Evolutionary conservation across 768 basidiomycete genomes (phyloP).

Genomic region (Trametes elegans): DNA sequence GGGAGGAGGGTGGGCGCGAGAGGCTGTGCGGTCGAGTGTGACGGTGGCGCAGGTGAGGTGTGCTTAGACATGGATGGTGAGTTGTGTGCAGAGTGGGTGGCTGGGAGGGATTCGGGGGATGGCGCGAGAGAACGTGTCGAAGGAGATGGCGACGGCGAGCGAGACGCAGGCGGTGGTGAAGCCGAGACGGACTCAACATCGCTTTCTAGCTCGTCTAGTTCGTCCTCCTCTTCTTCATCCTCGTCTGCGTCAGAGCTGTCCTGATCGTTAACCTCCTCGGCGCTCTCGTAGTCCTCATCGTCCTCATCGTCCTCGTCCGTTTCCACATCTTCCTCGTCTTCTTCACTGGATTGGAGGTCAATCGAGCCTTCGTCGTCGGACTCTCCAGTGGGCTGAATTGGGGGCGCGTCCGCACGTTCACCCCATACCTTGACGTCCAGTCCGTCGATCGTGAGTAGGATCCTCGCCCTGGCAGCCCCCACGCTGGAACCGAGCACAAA

Average conservation of each 20-base stretch:
- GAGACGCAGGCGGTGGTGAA: slow-evolving; percentile 29
- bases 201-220: slow-evolving; percentile 8
- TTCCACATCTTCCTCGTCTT: slow-evolving; percentile 11
- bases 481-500: slow-evolving; percentile 67
- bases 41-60: background rate
- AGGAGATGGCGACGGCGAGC: slow-evolving; percentile 29
- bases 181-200: slow-evolving; percentile 16
- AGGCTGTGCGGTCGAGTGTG: background rate
- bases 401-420: slow-evolving; percentile 7
- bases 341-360: slow-evolving; percentile 5
- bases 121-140: slow-evolving; percentile 6
- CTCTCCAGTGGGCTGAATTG: background rate
- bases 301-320: slow-evolving; percentile 10
- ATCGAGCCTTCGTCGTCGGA: background rate
- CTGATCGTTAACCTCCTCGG: slow-evolving; percentile 9
- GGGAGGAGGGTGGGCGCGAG: background rate
- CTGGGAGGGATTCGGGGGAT: slow-evolving; percentile 2
- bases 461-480: slow-evolving; percentile 56
- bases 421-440: slow-evolving; percentile 47
- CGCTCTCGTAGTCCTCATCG: slow-evolving; percentile 15
- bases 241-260: slow-evolving; percentile 8
- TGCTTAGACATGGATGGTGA: slow-evolving; percentile 3
- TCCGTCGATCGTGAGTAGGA: slow-evolving; percentile 64
- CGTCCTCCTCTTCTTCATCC: slow-evolving; percentile 15
- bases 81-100: background rate